Evolutionary conservation across 768 basidiomycete species (phyloP), one percentile per base, ranked within the genome.

Genomic region (Boletus rubescentipes): DNA sequence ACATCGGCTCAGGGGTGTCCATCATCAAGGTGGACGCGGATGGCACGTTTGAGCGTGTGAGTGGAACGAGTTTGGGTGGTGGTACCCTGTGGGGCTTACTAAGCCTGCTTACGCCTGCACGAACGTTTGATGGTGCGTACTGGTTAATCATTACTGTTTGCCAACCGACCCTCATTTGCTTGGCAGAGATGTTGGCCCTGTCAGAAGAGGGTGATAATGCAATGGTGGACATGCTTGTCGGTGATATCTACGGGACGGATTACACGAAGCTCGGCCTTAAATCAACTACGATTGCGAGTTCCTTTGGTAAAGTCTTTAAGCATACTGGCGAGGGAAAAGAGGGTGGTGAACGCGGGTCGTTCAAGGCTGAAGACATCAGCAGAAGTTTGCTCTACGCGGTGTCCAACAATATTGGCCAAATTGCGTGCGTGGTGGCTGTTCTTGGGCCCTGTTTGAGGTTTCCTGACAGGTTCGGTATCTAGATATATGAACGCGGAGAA

Each of bases 331-430:
- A 72, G 45, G 68, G 61, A 9, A 60, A 67, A 29, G 68, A 53
- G 4, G 55, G 52, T 10, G 41, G 59, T 32, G 79, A 85, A 72
- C 93, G 89, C 73, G 79, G 79, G 61, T 82, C 76, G 45, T 97
- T 96, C 72, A 84, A 80, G 20, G 82, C 93, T 4, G 93, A 98
- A 73, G 97, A 99, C 66, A 94, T 99, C 67, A 92, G 91, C 70
- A 86, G 86, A 70, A 94, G 92, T 72, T 74, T 99, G 69, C 78
- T 99, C 31, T 98, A 98, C 70, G 96, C 95, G 15, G 83, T 99
- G 57, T 95, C 92, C 63, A 99, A 99, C 75, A 99, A 99, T 72
- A 99, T 99, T 61, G 97, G 97, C 15, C 97, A 99, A 73, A 98
- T 99, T 75, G 97, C 97, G 96, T 99, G 72, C 70, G 94, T 88